These are phyloP conservation scores for Fusarium nurragi DNA, from an alignment of 2,329 filamentous ascomycete species.

Conservation along the genomic window DNA sequence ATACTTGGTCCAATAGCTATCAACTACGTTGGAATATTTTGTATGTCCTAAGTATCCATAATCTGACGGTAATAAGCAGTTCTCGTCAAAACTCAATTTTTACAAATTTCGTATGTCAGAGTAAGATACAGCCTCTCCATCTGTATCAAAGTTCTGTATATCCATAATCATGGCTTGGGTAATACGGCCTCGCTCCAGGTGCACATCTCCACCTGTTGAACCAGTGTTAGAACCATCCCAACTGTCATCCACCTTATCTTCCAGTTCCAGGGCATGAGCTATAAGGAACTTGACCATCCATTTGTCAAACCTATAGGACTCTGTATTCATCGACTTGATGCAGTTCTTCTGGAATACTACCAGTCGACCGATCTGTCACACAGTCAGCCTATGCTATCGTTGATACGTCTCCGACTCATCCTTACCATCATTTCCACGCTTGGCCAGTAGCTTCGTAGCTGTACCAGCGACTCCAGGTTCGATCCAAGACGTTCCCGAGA, in stretches of 20 bases:
- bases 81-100: no score
- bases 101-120: no score
- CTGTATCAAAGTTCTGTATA: conserved; percentile 17
- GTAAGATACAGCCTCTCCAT: background rate
- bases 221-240: conserved; percentile 1
- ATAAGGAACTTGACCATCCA: conserved; percentile 59
- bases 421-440: conserved; percentile 49
- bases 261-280: conserved; percentile 46
- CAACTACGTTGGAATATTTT: no score
- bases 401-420: accelerated
- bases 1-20: no score
- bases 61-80: no score
- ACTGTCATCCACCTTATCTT: conserved; percentile 46
- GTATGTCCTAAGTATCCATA: no score
- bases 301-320: conserved; percentile 55
- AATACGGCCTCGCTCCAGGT: conserved; percentile 34
- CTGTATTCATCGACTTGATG: conserved; percentile 39
- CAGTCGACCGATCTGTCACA: conserved; percentile 45
- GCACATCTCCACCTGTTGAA: background rate
- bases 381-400: no score
- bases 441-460: conserved; percentile 47
- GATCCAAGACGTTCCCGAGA: conserved; percentile 43
- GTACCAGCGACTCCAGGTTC: conserved; percentile 47
- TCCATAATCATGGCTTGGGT: conserved; percentile 39
- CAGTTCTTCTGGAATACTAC: conserved; percentile 49